These are phyloP conservation scores for Ophiobolus disseminans DNA, from an alignment of 2,329 filamentous ascomycete species.

Conservation along the genomic window DNA sequence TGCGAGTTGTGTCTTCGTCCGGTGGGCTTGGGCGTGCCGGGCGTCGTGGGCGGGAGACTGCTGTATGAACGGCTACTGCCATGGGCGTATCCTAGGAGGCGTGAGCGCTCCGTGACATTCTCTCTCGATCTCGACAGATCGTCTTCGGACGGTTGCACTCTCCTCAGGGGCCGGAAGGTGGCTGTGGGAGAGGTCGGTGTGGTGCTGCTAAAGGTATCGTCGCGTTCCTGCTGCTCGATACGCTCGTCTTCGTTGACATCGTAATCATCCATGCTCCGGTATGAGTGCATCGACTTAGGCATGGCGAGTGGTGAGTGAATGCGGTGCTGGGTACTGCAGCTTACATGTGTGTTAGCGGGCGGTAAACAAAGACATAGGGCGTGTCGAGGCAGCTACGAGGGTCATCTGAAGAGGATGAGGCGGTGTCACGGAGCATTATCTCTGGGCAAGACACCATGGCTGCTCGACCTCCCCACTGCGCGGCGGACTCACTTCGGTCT, in stretches of 20 bases:
- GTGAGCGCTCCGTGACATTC: constrained; percentile 56
- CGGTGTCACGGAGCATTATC: constrained; percentile 28
- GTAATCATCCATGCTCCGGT: constrained; percentile 43
- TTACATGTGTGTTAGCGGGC: constrained; percentile 16
- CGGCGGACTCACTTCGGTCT: constrained; percentile 7
- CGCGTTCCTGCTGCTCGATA: constrained; percentile 36
- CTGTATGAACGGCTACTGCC: constrained; percentile 52
- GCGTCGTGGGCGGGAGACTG: constrained; percentile 49
- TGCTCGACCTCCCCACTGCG: constrained; percentile 18
- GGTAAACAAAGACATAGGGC: constrained; percentile 15
- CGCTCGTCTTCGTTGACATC: constrained; percentile 46
- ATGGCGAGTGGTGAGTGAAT: constrained; percentile 27
- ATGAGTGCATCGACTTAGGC: constrained; percentile 46
- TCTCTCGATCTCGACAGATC: constrained; percentile 41
- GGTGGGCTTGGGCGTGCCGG: constrained; percentile 53
- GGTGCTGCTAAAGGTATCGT: constrained; percentile 42
- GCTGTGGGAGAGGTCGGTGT: constrained; percentile 44
- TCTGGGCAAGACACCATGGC: constrained; percentile 17
- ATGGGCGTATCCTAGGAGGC: constrained; percentile 52
- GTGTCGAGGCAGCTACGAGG: constrained; percentile 20
- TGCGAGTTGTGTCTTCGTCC: constrained; percentile 49
- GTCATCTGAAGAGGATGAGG: constrained; percentile 36
- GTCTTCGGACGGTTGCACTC: constrained; percentile 43
- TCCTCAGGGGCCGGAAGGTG: constrained; percentile 37
- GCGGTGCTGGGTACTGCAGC: constrained; percentile 6